A percentile compares a stretch with the other conserved stretches of the same genome.
phyloP scores from a whole-genome alignment of 2,329 filamentous ascomycete species.

The Xylaria hypoxylon region DNA sequence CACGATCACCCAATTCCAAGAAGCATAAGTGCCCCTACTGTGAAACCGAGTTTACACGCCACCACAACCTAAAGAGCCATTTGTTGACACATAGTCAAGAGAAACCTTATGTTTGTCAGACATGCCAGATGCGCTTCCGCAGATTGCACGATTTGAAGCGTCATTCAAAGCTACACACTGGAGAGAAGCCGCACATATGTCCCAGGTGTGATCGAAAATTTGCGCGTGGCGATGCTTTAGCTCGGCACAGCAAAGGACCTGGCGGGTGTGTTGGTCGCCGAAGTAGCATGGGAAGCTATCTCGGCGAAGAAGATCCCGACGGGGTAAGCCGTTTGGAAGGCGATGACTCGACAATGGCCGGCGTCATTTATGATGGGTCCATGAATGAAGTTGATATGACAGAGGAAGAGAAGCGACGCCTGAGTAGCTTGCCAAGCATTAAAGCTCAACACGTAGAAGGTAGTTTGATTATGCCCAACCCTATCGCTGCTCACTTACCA shows the following conservation, averaged over 20 bases:
- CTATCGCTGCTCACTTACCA: conserved; percentile 71
- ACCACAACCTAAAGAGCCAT: conserved; percentile 98
- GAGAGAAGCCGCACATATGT: conserved; percentile 94
- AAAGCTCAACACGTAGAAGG: conserved; percentile 76
- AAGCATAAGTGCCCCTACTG: conserved; percentile 98
- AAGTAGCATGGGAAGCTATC: conserved; percentile 85
- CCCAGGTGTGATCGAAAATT: conserved; percentile 95
- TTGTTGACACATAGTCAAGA: conserved; percentile 97
- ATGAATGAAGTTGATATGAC: conserved; percentile 69
- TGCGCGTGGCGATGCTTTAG: conserved; percentile 92
- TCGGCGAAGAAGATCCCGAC: conserved; percentile 78
- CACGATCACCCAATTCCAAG: conserved; percentile 79
- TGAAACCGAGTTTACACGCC: conserved; percentile 94
- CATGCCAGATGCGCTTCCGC: conserved; percentile 92
- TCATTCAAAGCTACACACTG: conserved; percentile 95
- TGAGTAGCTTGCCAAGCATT: conserved; percentile 80
- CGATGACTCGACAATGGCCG: conserved; percentile 69
- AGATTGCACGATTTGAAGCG: conserved; percentile 95
- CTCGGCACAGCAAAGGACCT: conserved; percentile 93
- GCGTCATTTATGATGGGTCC: conserved; percentile 66
- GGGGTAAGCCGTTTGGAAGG: conserved; percentile 60
- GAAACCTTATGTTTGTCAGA: conserved; percentile 93
- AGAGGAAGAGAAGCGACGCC: conserved; percentile 70
- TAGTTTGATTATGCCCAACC: conserved; percentile 60
- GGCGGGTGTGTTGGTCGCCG: conserved; percentile 94